These are phyloP conservation scores for Alternaria metachromatica DNA, from an alignment of 2,329 filamentous ascomycete genomes.

Conservation along the genomic window DNA sequence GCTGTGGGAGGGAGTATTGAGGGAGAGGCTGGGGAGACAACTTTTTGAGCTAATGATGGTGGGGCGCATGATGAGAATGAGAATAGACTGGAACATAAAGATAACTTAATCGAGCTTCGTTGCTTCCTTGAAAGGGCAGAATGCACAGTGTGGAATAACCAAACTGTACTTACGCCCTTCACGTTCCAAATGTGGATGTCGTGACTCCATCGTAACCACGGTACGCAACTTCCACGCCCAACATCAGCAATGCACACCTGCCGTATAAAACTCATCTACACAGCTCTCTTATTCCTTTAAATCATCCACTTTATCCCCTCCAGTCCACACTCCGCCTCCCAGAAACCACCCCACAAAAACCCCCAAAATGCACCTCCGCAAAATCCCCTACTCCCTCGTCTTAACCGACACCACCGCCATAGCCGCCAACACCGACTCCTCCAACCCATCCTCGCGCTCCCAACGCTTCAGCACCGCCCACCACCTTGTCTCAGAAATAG, in stretches of 20 bases:
- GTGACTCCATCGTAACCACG: not conserved
- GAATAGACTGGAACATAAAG: too few species aligned
- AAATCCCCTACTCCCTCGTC: constrained; percentile 14
- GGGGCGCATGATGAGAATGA: too few species aligned
- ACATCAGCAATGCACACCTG: not conserved
- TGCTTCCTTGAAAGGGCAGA: not conserved
- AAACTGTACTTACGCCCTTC: not conserved
- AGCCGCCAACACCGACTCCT: constrained; percentile 8
- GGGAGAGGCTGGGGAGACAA: too few species aligned
- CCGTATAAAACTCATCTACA: not conserved
- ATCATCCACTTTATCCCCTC: not conserved
- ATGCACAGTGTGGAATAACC: not conserved
- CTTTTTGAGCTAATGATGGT: too few species aligned
- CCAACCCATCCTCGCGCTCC: constrained; percentile 8
- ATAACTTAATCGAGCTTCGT: not conserved
- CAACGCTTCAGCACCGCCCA: constrained; percentile 21
- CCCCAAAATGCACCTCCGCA: constrained; percentile 13
- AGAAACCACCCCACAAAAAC: not conserved
- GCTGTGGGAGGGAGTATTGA: too few species aligned
- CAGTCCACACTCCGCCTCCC: not conserved
- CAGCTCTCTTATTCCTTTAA: rapidly evolving
- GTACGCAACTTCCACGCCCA: not conserved
- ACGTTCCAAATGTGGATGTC: not conserved
- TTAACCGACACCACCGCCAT: not conserved
- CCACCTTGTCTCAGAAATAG: constrained; percentile 13